A percentile compares a stretch with the other conserved stretches of the same genome.
These are phyloP conservation scores for Mortierella sp. DNA, from an alignment of 371 early-diverging fungal genomes.

Conservation along the genomic window DNA sequence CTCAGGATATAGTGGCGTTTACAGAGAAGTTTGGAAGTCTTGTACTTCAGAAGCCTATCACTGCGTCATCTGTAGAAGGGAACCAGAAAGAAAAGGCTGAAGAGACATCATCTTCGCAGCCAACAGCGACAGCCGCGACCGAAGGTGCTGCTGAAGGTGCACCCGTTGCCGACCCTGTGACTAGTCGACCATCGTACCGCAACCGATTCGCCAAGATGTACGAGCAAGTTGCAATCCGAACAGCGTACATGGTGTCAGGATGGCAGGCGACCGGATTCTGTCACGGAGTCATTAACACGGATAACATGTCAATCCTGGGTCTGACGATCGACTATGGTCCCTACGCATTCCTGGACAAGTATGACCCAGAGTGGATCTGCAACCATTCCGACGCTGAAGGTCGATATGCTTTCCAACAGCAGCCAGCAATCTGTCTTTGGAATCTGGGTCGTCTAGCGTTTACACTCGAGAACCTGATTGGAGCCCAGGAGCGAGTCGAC, in stretches of 20 bases:
- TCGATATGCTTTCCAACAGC: slow-evolving; percentile 84
- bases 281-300: slow-evolving; percentile 93
- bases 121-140: slow-evolving; percentile 6
- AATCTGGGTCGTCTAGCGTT: slow-evolving; percentile 80
- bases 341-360: slow-evolving; percentile 85
- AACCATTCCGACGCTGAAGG: slow-evolving; percentile 78
- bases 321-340: slow-evolving; percentile 93
- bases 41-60: slow-evolving; percentile 2
- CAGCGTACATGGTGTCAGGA: slow-evolving; percentile 82
- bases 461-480: slow-evolving; percentile 76
- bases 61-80: too few species aligned
- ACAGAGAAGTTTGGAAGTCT: slow-evolving; percentile 32
- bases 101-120: background rate
- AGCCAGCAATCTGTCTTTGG: slow-evolving; percentile 87
- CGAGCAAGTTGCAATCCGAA: slow-evolving; percentile 68
- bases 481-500: slow-evolving; percentile 61
- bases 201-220: slow-evolving; percentile 75
- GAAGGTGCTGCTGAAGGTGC: slow-evolving; percentile 14
- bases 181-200: slow-evolving; percentile 19
- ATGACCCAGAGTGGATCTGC: slow-evolving; percentile 80
- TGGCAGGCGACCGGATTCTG: slow-evolving; percentile 91
- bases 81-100: background rate
- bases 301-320: slow-evolving; percentile 89
- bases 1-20: slow-evolving; percentile 53
- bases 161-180: background rate